Conservation (phyloP, 768 basidiomycete genomes). For the Lentinula sp. region DNA sequence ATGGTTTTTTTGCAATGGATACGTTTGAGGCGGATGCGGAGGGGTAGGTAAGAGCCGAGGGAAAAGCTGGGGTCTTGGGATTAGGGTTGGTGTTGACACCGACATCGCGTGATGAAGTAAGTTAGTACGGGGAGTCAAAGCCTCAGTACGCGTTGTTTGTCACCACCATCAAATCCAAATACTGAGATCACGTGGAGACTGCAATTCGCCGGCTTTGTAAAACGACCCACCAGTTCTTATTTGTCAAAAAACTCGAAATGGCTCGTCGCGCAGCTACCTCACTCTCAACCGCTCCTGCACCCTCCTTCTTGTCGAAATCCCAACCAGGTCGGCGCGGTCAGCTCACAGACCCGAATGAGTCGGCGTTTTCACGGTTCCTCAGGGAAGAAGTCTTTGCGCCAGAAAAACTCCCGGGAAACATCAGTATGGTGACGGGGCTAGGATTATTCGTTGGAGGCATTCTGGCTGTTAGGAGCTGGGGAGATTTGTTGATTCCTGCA, state of each 20-base stretch:
- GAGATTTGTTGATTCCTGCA: constrained; percentile 69
- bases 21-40: constrained; percentile 59
- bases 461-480: constrained; percentile 67
- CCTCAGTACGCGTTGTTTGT: not conserved
- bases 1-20: constrained; percentile 41
- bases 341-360: constrained; percentile 55
- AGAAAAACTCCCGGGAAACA: constrained; percentile 70
- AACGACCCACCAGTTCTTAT: not conserved
- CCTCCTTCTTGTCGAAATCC: constrained; percentile 48
- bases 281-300: constrained; percentile 32
- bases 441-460: constrained; percentile 69
- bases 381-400: constrained; percentile 66
- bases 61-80: constrained; percentile 57
- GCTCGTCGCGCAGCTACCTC: constrained; percentile 64
- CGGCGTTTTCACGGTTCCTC: constrained; percentile 51
- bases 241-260: constrained; percentile 34
- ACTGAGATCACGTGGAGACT: not conserved
- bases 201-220: not conserved
- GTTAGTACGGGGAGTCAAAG: not conserved
- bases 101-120: not conserved
- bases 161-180: not conserved
- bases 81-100: constrained; percentile 63
- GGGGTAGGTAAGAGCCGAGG: constrained; percentile 44
- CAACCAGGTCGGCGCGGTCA: constrained; percentile 32
- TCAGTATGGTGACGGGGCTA: constrained; percentile 62